Base-by-base conservation (phyloP, 139 green algal genomes). In the Chlorella ohadii region DNA sequence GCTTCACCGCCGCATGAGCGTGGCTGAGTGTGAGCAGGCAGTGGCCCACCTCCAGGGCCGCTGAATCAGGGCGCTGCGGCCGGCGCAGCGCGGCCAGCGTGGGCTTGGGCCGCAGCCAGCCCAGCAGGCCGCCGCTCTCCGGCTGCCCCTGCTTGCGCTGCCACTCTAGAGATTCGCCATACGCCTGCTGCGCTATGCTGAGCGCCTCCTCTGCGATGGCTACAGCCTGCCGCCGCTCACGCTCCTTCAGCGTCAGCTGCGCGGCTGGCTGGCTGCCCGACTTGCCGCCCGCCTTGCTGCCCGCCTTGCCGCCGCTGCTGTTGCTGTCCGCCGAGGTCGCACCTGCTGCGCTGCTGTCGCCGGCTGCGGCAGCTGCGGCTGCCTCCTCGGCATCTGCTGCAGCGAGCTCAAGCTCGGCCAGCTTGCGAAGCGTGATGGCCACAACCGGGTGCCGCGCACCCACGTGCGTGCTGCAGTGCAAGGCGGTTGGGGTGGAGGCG, bases 201-300 rank as follows among this genome's bases (percentile, higher is more conserved):
- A 87, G 79, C 57, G 86, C 88, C 78, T 90, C 81, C 66, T 87
- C 34, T 27, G 88, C 86, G 22, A 91, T 73, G 27, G 84, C 74
- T 55, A 87, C 44, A 23, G 88, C 83, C 86, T 89, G 73, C 28
- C 82, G 56, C 64, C 78, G 83, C 55, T 78, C 79, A 0, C 72
- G 28, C 1, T 56, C 33, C 25, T 57, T 16, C 22, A 81, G 11
- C 33, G 17, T 6, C 17, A 17, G 34, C 74, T 70, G 44, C 55
- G 78, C 28, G 44, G 44, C 44, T 51, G 44, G 44, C 44, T 51
- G 6, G 44, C 44, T 9, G 44, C 44, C 44, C 4, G 36, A 6
- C 41, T 38, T 78, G 63, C 51, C 75, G 56, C 59, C 36, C 44
- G 66, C 87, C 81, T 34, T 13, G 19, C 27, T 17, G 72, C 72